Conservation (phyloP, 345 rosid genomes). For the Aethionema arabicum region DNA sequence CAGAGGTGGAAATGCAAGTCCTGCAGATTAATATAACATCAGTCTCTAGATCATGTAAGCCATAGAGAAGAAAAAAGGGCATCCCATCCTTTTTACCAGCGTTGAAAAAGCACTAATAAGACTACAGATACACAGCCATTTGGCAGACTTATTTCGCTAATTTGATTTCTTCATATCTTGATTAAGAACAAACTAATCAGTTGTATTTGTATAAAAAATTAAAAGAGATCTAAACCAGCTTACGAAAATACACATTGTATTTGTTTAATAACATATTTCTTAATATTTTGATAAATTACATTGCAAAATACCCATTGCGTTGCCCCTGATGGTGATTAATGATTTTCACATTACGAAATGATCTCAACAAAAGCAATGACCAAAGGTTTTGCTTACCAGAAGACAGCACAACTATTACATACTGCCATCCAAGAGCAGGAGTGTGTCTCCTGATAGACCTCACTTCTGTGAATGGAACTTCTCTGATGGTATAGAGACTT, state of each 20-base stretch:
- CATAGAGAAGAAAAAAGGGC: neutral
- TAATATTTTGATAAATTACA: too few species aligned
- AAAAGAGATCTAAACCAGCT: neutral
- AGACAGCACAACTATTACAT: conserved; percentile 78
- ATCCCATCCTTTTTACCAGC: neutral
- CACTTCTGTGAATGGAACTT: conserved; percentile 73
- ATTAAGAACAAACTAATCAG: neutral
- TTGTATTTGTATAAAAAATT: neutral
- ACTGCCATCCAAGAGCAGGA: conserved; percentile 98
- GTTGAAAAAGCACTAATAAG: conserved; percentile 13
- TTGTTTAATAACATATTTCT: too few species aligned
- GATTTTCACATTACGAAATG: neutral
- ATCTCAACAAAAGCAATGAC: conserved; percentile 4
- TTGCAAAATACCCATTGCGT: neutral
- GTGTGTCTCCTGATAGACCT: conserved; percentile 81
- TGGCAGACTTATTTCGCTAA: neutral
- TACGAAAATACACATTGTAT: too few species aligned
- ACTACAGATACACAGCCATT: conserved; percentile 1
- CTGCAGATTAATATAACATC: conserved; percentile 43
- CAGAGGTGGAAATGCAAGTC: conserved; percentile 89
- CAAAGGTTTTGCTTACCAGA: conserved; percentile 54
- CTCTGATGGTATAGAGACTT: conserved; percentile 83
- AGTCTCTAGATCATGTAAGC: neutral
- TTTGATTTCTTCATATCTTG: neutral
- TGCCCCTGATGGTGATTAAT: neutral